Conservation (phyloP, 2,329 filamentous ascomycete genomes). For the Ascochyta rabiei region DNA sequence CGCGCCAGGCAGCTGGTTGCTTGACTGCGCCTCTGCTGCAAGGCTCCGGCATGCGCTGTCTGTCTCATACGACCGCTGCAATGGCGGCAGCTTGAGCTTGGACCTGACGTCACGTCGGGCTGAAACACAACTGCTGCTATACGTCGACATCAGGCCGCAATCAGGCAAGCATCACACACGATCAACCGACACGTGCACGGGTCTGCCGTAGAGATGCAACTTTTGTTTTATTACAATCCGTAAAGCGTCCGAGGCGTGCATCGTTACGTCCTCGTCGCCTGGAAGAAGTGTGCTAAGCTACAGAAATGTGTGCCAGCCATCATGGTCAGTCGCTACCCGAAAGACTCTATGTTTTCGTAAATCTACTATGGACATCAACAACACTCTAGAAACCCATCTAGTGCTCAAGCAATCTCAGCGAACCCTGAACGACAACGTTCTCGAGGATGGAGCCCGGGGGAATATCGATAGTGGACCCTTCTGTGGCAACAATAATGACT, state of each 20-base stretch:
- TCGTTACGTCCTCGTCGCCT: constrained; percentile 22
- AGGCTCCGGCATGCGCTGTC: constrained; percentile 26
- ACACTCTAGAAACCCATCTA: constrained; percentile 47
- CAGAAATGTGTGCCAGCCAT: constrained; percentile 31
- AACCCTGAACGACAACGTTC: constrained; percentile 98
- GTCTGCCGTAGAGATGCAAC: constrained; percentile 16
- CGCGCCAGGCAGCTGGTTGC: constrained; percentile 33
- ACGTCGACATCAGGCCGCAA: constrained; percentile 21
- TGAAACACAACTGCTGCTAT: constrained; percentile 2
- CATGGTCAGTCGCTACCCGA: constrained; percentile 24
- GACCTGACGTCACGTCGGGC: constrained; percentile 28
- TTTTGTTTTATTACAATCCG: constrained; percentile 38
- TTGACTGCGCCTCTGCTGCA: constrained; percentile 33
- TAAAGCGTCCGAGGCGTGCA: constrained; percentile 24
- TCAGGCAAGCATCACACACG: constrained; percentile 14
- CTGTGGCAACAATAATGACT: constrained; percentile 97
- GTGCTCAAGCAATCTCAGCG: constrained; percentile 76
- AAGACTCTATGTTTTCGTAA: constrained; percentile 32
- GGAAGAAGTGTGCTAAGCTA: constrained; percentile 27
- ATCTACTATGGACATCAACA: constrained; percentile 29
- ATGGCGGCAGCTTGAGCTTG: constrained; percentile 17
- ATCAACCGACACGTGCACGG: constrained; percentile 1
- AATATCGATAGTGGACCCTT: constrained; percentile 97
- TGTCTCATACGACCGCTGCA: constrained; percentile 21
- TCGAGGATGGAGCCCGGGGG: constrained; percentile 95